Evolutionary conservation across 1,284 basidiomycete species (phyloP).

Genomic region (Coniferiporia weirii): DNA sequence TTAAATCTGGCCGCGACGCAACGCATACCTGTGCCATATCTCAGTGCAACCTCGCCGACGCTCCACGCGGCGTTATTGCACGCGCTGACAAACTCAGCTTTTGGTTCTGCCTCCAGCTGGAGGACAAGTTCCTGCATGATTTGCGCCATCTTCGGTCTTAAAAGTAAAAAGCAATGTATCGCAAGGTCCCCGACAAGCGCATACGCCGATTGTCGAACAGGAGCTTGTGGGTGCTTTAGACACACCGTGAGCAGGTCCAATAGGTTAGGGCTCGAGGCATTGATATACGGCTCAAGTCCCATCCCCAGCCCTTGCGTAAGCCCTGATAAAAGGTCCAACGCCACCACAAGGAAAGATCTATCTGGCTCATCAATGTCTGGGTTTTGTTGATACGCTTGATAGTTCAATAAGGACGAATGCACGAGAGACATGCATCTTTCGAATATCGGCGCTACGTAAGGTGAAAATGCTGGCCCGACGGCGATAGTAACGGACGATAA

Average conservation of each 20-base stretch:
- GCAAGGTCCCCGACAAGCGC: constrained; percentile 97
- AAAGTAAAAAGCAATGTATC: constrained; percentile 86
- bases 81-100: constrained; percentile 89
- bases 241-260: constrained; percentile 79
- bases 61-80: constrained; percentile 99
- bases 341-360: constrained; percentile 94
- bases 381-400: constrained; percentile 79
- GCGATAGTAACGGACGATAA: constrained; percentile 97
- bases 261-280: constrained; percentile 65
- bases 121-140: constrained; percentile 89
- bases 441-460: constrained; percentile 90
- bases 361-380: constrained; percentile 90
- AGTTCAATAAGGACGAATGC: constrained; percentile 74
- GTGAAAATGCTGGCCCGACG: constrained; percentile 86
- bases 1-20: background rate
- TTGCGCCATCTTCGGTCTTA: constrained; percentile 79
- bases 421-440: constrained; percentile 89
- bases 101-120: constrained; percentile 89
- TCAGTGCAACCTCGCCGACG: constrained; percentile 92
- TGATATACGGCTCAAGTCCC: constrained; percentile 68
- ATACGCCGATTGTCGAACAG: constrained; percentile 94
- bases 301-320: constrained; percentile 91
- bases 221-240: constrained; percentile 90
- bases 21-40: constrained; percentile 68
- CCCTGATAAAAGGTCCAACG: constrained; percentile 92